Conservation (phyloP, 2,329 filamentous ascomycete species). For the Fusarium torulosum region DNA sequence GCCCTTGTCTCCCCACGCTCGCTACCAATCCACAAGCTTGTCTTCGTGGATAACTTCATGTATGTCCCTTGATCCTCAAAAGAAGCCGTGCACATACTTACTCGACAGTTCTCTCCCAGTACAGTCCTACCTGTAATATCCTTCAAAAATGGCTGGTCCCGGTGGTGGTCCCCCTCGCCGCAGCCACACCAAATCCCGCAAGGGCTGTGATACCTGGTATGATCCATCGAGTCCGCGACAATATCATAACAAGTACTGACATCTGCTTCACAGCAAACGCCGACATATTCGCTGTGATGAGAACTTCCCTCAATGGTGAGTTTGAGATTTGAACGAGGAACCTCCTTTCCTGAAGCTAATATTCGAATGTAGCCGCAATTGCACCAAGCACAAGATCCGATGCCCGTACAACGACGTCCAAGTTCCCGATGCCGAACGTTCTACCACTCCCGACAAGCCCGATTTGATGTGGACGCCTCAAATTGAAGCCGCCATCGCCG, state of each 20-base stretch:
- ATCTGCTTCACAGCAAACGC: constrained; percentile 72
- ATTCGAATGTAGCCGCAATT: constrained; percentile 81
- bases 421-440: constrained; percentile 70
- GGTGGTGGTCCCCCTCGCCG: constrained; percentile 90
- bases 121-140: constrained; percentile 52
- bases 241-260: constrained; percentile 16
- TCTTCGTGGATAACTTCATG: constrained; percentile 50
- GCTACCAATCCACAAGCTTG: constrained; percentile 53
- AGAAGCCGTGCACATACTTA: constrained; percentile 29
- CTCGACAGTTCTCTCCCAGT: constrained; percentile 46
- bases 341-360: constrained; percentile 15
- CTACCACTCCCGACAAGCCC: constrained; percentile 71
- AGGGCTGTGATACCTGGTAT: constrained; percentile 94
- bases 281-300: constrained; percentile 98
- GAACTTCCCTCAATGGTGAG: constrained; percentile 95
- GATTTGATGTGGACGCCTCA: constrained; percentile 88
- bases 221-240: constrained; percentile 38
- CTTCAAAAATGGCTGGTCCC: constrained; percentile 83
- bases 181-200: constrained; percentile 98
- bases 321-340: constrained; percentile 16
- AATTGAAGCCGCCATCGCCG: constrained; percentile 82
- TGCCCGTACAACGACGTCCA: constrained; percentile 97
- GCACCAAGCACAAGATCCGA: constrained; percentile 97
- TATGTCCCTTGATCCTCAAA: constrained; percentile 41
- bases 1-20: constrained; percentile 52